Conservation (phyloP, 1,284 basidiomycete genomes). For the Cutaneotrichosporon sp. region DNA sequence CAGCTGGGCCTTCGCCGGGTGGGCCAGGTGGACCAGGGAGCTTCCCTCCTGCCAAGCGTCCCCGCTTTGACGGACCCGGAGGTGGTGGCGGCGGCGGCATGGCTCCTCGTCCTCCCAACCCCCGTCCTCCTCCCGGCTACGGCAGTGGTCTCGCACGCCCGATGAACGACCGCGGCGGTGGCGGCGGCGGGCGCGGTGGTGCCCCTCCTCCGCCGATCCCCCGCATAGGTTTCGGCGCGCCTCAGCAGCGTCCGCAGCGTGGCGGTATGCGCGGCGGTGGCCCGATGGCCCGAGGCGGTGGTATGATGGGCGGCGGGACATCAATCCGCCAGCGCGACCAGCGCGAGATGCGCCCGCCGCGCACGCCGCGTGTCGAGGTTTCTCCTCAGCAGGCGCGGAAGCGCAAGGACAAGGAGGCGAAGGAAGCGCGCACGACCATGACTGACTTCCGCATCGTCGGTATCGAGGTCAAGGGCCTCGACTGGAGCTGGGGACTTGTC, state of each 20-base stretch:
- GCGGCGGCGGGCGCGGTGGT: conserved; percentile 32
- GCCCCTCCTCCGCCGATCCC: conserved; percentile 20
- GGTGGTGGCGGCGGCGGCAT: conserved; percentile 34
- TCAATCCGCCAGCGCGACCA: conserved; percentile 18
- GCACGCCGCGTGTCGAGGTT: conserved; percentile 14
- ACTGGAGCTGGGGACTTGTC: conserved; percentile 54
- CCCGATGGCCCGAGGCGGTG: conserved; percentile 14
- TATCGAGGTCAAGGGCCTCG: conserved; percentile 64
- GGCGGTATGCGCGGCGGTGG: conserved; percentile 23
- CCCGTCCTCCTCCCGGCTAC: conserved; percentile 19
- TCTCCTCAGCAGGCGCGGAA: conserved; percentile 25
- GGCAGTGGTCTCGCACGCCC: conserved; percentile 23
- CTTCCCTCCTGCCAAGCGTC: conserved; percentile 63
- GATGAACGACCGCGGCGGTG: conserved; percentile 44
- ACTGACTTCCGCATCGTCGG: conserved; percentile 95
- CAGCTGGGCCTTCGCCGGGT: conserved; percentile 12
- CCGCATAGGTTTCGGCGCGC: conserved; percentile 34
- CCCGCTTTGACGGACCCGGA: conserved; percentile 72
- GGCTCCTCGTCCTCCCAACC: conserved; percentile 28
- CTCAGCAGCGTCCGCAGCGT: conserved; percentile 55
- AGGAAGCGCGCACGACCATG: conserved; percentile 72
- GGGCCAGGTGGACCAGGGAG: conserved; percentile 22
- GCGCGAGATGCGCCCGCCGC: conserved; percentile 14
- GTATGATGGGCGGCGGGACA: conserved; percentile 19
- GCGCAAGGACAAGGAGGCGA: conserved; percentile 35